These are phyloP conservation scores for Stereocaulon alpinum DNA, from an alignment of 495 filamentous ascomycete genomes.

Conservation along the genomic window DNA sequence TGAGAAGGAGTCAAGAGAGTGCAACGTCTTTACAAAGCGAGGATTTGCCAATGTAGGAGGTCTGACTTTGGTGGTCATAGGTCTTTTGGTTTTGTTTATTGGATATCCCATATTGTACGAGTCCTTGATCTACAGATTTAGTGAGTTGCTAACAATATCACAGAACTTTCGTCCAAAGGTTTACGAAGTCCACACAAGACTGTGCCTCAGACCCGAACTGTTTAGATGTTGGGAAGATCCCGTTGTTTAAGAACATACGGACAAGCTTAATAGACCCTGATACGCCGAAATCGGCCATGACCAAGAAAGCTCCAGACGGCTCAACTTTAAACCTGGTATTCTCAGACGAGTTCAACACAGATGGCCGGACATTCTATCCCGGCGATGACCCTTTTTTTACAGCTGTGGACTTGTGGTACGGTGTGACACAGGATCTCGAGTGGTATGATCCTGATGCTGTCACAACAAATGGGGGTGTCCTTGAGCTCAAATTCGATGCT, in stretches of 20 bases:
- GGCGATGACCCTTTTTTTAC: constrained; percentile 65
- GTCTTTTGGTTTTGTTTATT: constrained; percentile 58
- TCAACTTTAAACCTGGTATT: constrained; percentile 59
- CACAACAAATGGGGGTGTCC: constrained; percentile 54
- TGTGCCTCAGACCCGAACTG: constrained; percentile 42
- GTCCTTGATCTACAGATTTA: constrained; percentile 4
- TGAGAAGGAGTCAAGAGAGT: constrained; percentile 52
- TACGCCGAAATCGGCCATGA: constrained; percentile 50
- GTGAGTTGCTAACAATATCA: constrained; percentile 12
- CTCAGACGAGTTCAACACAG: constrained; percentile 68
- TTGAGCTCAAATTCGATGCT: constrained; percentile 57
- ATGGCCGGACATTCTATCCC: constrained; percentile 62
- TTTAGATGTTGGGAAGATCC: constrained; percentile 45
- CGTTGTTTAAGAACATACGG: constrained; percentile 51
- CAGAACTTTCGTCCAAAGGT: constrained; percentile 47
- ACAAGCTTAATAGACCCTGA: constrained; percentile 58
- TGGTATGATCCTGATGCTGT: constrained; percentile 78
- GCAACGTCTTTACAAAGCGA: constrained; percentile 57
- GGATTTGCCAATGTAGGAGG: constrained; percentile 61
- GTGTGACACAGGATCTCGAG: constrained; percentile 67
- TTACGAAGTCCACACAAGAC: constrained; percentile 24
- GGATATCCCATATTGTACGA: constrained; percentile 64
- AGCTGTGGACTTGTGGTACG: constrained; percentile 70
- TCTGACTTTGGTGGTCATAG: constrained; percentile 48
- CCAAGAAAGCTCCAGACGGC: constrained; percentile 48